Evolutionary conservation across 139 green algal genomes (phyloP).

Genomic region (Edaphochlamys debaryana): DNA sequence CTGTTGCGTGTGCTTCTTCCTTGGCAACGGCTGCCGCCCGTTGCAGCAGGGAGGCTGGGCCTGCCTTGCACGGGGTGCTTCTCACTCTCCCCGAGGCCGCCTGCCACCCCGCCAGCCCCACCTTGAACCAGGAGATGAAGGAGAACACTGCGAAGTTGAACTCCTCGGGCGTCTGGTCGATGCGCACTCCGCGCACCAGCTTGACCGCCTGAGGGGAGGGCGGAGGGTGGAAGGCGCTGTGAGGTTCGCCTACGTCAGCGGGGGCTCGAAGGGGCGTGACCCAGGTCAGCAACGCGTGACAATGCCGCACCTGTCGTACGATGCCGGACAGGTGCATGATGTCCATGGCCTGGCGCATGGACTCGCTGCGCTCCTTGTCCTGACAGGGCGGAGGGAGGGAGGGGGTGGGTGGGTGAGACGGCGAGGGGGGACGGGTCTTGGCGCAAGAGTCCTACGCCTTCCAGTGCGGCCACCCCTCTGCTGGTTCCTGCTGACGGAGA

Average conservation of each 20-base stretch:
- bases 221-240: too few relatives aligned
- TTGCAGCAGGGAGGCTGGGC: background rate
- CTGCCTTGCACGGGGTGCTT: background rate
- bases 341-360: conserved; percentile 26
- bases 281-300: too few relatives aligned
- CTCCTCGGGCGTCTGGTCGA: background rate
- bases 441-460: too few relatives aligned
- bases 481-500: too few relatives aligned
- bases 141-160: conserved; percentile 36
- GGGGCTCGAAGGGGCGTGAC: too few relatives aligned
- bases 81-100: too few relatives aligned
- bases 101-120: background rate
- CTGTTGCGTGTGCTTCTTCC: background rate
- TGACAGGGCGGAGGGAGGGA: background rate
- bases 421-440: background rate
- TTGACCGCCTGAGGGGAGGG: conserved; percentile 24
- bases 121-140: conserved; percentile 39
- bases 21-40: background rate
- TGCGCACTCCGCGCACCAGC: conserved; percentile 14
- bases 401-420: background rate
- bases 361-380: background rate
- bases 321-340: conserved; percentile 37
- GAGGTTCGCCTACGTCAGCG: too few relatives aligned
- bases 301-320: conserved; percentile 17
- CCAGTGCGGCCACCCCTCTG: too few relatives aligned